Evolutionary conservation across 2,329 filamentous ascomycete species (phyloP).

Genomic region (Daldinia eschscholtzii): DNA sequence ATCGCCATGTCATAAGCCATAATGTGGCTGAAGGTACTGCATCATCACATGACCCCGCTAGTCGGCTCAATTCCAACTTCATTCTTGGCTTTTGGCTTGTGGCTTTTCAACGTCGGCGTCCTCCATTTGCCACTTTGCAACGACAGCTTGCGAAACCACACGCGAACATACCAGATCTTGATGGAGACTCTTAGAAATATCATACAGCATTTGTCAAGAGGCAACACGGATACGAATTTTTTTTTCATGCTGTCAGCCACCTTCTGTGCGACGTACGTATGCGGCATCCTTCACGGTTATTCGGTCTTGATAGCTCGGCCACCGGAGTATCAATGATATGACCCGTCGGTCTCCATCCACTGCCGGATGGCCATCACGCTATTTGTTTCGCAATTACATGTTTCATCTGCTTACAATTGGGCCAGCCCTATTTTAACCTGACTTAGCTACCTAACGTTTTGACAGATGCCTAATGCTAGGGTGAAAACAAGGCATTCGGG

Average conservation of each 20-base stretch:
- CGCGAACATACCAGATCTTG: slow-evolving; percentile 6
- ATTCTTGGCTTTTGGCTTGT: neutral
- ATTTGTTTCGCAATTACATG: slow-evolving; percentile 17
- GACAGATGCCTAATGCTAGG: slow-evolving; percentile 1
- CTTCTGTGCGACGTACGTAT: neutral
- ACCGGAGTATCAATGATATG: slow-evolving; percentile 8
- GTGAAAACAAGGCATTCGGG: slow-evolving; percentile 2
- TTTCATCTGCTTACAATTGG: neutral
- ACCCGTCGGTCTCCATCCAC: neutral
- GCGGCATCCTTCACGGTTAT: neutral
- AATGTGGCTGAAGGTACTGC: slow-evolving; percentile 29
- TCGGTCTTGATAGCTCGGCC: slow-evolving; percentile 2
- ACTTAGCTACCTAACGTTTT: neutral
- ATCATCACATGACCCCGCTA: slow-evolving; percentile 20
- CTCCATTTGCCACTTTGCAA: slow-evolving; percentile 25
- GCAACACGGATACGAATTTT: slow-evolving; percentile 21
- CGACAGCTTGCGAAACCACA: neutral
- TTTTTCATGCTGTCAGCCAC: neutral
- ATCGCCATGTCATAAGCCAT: slow-evolving; percentile 5
- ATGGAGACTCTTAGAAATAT: slow-evolving; percentile 14
- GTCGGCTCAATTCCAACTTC: slow-evolving; percentile 34
- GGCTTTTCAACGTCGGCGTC: neutral
- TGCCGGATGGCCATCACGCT: slow-evolving; percentile 10
- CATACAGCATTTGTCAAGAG: slow-evolving; percentile 15
- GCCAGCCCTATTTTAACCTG: neutral